Evolutionary conservation across 129 eudicot genomes (phyloP).

Genomic region (Flaveria robusta): DNA sequence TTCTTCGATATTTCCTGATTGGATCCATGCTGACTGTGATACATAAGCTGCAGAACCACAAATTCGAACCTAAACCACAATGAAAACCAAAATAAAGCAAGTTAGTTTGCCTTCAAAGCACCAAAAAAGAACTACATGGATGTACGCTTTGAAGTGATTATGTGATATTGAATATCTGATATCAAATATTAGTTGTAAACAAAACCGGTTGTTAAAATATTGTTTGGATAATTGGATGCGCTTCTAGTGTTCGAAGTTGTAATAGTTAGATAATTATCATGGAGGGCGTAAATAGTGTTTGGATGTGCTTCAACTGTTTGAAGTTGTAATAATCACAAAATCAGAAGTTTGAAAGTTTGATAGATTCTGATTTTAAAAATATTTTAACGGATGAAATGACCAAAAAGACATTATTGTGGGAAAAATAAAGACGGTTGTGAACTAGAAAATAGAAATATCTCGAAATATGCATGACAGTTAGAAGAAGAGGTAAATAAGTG

Average conservation of each 20-base stretch:
- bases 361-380: background rate
- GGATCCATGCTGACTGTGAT: conserved; percentile 97
- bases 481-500: background rate
- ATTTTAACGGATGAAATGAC: background rate
- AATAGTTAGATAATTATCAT: background rate
- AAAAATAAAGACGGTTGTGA: background rate
- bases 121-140: background rate
- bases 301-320: background rate
- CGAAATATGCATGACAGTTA: background rate
- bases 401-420: background rate
- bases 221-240: background rate
- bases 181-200: background rate
- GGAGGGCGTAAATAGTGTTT: too few relatives aligned
- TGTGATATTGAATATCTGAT: background rate
- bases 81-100: background rate
- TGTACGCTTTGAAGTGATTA: background rate
- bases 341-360: background rate
- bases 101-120: background rate
- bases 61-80: conserved; percentile 58
- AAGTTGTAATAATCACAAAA: background rate
- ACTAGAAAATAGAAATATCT: background rate
- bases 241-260: background rate
- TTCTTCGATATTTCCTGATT: conserved; percentile 87
- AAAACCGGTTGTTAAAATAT: background rate
- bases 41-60: conserved; percentile 96